phyloP scores from a whole-genome alignment of 345 rosid species.

The Aquilaria malaccensis region DNA sequence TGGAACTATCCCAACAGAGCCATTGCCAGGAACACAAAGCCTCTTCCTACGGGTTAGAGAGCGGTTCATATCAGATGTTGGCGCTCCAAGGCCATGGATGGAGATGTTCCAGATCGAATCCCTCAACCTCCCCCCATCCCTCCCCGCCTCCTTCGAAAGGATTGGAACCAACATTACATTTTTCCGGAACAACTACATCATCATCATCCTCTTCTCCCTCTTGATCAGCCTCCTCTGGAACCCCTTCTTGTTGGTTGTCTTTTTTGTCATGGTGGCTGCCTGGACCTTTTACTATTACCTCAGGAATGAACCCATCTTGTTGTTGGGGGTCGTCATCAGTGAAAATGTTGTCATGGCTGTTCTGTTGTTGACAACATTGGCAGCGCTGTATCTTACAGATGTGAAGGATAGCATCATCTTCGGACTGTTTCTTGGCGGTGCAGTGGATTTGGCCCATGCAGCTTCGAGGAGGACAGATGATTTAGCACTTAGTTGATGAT shows the following conservation, averaged over 20 bases:
- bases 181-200: slow-evolving; percentile 43
- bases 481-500: slow-evolving; percentile 23
- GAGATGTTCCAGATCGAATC: slow-evolving; percentile 38
- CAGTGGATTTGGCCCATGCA: slow-evolving; percentile 39
- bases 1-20: slow-evolving; percentile 39
- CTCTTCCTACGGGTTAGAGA: slow-evolving; percentile 28
- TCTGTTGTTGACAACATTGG: slow-evolving; percentile 30
- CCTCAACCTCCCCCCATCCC: slow-evolving; percentile 30
- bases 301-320: slow-evolving; percentile 32
- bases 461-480: slow-evolving; percentile 33
- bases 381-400: slow-evolving; percentile 30
- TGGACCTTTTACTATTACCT: slow-evolving; percentile 55
- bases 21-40: slow-evolving; percentile 12
- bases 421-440: slow-evolving; percentile 34
- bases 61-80: slow-evolving; percentile 29
- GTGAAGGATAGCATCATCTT: slow-evolving; percentile 27
- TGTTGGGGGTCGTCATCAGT: slow-evolving; percentile 30
- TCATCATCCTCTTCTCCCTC: slow-evolving; percentile 26
- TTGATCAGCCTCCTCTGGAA: slow-evolving; percentile 52
- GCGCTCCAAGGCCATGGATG: slow-evolving; percentile 45
- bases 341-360: slow-evolving; percentile 30
- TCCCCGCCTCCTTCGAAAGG: slow-evolving; percentile 23
- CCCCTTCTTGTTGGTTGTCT: slow-evolving; percentile 39
- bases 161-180: slow-evolving; percentile 26
- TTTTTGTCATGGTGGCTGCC: slow-evolving; percentile 29